Conservation (phyloP, 2,329 filamentous ascomycete species). For the Fusarium incarnatum region DNA sequence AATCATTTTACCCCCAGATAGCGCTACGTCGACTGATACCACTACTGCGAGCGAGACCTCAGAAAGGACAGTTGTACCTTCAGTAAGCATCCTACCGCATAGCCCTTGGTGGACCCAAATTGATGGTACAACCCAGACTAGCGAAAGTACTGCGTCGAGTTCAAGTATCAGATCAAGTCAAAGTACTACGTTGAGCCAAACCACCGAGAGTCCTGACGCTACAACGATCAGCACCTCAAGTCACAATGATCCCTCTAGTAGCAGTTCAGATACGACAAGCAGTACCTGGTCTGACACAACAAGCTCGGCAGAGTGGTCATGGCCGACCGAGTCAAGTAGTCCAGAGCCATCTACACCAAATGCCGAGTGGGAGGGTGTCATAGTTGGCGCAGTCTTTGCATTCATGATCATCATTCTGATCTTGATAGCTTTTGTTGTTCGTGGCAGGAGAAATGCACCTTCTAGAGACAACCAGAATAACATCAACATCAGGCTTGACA, state of each 20-base stretch:
- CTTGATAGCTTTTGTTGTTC: background rate
- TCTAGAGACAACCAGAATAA: background rate
- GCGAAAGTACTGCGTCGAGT: background rate
- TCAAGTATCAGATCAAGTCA: background rate
- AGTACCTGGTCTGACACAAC: background rate
- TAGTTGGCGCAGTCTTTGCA: background rate
- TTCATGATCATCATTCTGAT: background rate
- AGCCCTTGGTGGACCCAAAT: background rate
- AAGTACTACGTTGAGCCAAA: background rate
- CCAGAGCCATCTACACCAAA: background rate
- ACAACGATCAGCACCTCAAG: background rate
- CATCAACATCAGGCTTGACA: background rate
- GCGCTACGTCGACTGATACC: background rate
- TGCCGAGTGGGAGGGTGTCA: background rate
- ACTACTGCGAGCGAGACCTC: background rate
- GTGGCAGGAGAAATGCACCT: background rate
- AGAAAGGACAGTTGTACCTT: background rate
- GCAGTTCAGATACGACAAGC: background rate
- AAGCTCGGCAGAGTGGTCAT: background rate
- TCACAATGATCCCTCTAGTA: background rate
- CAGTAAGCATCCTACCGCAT: background rate
- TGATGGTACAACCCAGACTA: background rate
- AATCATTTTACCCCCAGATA: background rate
- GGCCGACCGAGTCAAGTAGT: background rate
- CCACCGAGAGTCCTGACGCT: rapidly evolving